A percentile compares a stretch with the other conserved stretches of the same genome.
phyloP scores from a whole-genome alignment of 148 eudicot species.

The Spergularia marina region DNA sequence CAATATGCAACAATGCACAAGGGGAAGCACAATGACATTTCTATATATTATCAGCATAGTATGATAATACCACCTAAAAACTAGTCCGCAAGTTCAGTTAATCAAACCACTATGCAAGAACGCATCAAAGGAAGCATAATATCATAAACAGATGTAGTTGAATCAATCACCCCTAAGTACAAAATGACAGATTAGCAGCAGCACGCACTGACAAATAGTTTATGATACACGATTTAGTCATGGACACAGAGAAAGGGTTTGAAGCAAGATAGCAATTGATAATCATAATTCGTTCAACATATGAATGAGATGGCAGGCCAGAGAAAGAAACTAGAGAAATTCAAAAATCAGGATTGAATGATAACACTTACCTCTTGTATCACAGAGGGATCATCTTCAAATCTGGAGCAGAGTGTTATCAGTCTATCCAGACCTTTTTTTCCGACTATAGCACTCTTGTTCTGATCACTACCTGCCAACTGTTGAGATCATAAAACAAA shows the following conservation, averaged over 20 bases:
- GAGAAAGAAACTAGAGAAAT: neutral
- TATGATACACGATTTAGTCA: no score
- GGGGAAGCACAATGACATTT: no score
- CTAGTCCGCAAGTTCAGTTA: neutral
- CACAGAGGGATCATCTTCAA: conserved; percentile 76
- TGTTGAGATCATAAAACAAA: conserved; percentile 25
- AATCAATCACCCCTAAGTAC: neutral
- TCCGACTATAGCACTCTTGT: conserved; percentile 72
- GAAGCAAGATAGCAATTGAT: neutral
- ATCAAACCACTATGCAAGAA: neutral
- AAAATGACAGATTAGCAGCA: conserved; percentile 5
- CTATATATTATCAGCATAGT: neutral
- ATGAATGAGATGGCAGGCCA: neutral
- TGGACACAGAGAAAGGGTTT: neutral
- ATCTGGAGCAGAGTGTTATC: conserved; percentile 62
- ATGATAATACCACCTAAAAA: neutral
- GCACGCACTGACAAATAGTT: neutral
- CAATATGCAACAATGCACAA: neutral
- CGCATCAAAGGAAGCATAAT: neutral
- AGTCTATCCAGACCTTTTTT: conserved; percentile 80
- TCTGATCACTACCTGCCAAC: conserved; percentile 97
- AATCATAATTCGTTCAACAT: neutral
- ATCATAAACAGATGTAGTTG: neutral
- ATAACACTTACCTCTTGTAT: conserved; percentile 73
- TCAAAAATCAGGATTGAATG: neutral